Conservation (phyloP, 179 eudicot species). For the Spinacia oleracea region DNA sequence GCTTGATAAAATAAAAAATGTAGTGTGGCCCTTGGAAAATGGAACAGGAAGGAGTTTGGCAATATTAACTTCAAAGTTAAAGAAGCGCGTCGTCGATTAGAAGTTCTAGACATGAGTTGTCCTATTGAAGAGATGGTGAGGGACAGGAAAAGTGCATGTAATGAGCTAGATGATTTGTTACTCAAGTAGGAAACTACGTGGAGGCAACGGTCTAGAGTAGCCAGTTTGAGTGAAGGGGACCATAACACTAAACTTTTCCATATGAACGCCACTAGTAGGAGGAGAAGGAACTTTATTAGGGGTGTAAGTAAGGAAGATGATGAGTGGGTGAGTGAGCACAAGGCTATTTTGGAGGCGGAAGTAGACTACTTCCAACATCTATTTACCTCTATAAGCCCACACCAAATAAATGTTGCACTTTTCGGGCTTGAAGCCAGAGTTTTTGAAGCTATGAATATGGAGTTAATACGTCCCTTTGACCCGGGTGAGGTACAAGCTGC, state of each 20-base stretch:
- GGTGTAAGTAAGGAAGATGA: background rate
- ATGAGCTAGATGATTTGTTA: background rate
- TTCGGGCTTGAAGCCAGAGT: background rate
- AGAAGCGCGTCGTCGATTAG: background rate
- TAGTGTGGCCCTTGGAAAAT: background rate
- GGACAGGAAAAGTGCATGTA: background rate
- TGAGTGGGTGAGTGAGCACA: background rate
- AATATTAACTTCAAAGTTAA: background rate
- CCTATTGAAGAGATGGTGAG: background rate
- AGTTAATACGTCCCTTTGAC: too few species aligned
- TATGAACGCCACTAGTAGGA: background rate
- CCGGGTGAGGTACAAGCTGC: too few species aligned
- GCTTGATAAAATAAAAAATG: background rate
- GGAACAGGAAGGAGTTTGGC: conserved; percentile 1
- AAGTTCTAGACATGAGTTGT: background rate
- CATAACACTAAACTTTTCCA: background rate
- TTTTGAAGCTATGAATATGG: background rate
- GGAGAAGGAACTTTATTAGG: background rate
- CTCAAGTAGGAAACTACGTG: background rate
- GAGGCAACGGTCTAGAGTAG: background rate
- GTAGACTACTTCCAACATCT: background rate
- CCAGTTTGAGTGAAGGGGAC: background rate
- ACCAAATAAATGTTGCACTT: background rate
- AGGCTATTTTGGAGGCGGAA: background rate
- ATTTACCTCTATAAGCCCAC: background rate